Evolutionary conservation across 306 rosid species (phyloP).

Genomic region (Vachellia collinsii): DNA sequence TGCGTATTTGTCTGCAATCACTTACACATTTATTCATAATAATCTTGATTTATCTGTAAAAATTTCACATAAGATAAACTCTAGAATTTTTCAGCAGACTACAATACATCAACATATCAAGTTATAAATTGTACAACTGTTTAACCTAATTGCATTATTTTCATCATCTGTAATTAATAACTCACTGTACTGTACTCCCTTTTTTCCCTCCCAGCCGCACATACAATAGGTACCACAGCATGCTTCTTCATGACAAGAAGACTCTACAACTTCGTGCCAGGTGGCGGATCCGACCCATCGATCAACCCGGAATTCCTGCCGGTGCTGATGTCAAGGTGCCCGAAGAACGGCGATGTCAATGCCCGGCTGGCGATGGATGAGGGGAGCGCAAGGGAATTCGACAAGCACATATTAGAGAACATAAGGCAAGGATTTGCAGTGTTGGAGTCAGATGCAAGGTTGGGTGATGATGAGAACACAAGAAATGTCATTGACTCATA

Average conservation of each 20-base stretch:
- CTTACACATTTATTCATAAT: not conserved
- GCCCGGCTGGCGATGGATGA: slow-evolving; percentile 56
- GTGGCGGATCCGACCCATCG: slow-evolving; percentile 66
- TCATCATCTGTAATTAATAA: not conserved
- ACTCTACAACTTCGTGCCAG: slow-evolving; percentile 68
- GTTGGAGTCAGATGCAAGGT: slow-evolving; percentile 82
- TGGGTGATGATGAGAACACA: slow-evolving; percentile 58
- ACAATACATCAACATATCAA: not conserved
- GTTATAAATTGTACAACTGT: not conserved
- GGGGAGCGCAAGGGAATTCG: slow-evolving; percentile 58
- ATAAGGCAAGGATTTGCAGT: slow-evolving; percentile 74
- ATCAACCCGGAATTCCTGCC: slow-evolving; percentile 57
- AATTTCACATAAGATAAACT: not conserved
- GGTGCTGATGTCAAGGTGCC: slow-evolving; percentile 53
- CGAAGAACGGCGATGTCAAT: slow-evolving; percentile 58
- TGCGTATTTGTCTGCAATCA: too few relatives aligned
- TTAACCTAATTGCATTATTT: not conserved
- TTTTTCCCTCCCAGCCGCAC: slow-evolving; percentile 61
- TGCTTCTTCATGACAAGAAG: slow-evolving; percentile 84
- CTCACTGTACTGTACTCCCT: not conserved
- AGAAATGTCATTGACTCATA: slow-evolving; percentile 60
- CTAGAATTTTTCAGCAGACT: not conserved
- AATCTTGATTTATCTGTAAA: not conserved
- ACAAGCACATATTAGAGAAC: slow-evolving; percentile 61
- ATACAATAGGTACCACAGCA: slow-evolving; percentile 91